Evolutionary conservation across 768 basidiomycete genomes (phyloP), one percentile per base, ranked within the genome.

Genomic region (Jaapia argillacea): DNA sequence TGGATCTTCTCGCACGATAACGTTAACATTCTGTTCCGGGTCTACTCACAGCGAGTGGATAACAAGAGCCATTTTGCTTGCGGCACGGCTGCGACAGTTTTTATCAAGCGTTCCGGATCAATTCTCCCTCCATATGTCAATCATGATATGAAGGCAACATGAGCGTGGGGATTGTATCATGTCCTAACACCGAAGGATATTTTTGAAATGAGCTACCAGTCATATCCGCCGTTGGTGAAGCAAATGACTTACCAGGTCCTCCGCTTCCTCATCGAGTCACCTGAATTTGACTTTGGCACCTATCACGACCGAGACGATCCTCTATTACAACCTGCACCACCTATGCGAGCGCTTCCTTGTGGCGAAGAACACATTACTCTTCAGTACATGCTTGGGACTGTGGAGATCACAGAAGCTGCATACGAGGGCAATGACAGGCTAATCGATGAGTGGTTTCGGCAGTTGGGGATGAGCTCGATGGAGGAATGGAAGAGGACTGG

Each of bases 391-490:
- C 59, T 69, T 1, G 59, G 61, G 0, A 64, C 63, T 1, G 55
- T 58, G 18, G 43, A 60, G 44, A 60, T 67, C 35, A 49, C 61
- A 2, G 67, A 71, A 40, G 64, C 64, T 2, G 66, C 62, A 40
- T 70, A 70, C 31, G 57, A 66, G 16, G 66, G 61, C 6, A 64
- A 67, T 48, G 28, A 41, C 2, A 47, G 46, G n/a, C 48, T 69
- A 0, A 47, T 66, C 2, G 23, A 50, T 22, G 56, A 66, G 47
- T 65, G 58, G 57, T 48, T 63, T 13, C 37, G 23, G 1, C 66
- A 67, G 47, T 48, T 65, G 18, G 46, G 50, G 0, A 38, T 49
- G 18, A 38, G 54, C 26, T 48, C 41, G 6, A 27, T 44, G 2
- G 54, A 54, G 0, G 49, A 63, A 24, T 44, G 47, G 38, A 52